phyloP scores from a whole-genome alignment of 176 grass and related monocot genomes.

The Aegilops speltoides region DNA sequence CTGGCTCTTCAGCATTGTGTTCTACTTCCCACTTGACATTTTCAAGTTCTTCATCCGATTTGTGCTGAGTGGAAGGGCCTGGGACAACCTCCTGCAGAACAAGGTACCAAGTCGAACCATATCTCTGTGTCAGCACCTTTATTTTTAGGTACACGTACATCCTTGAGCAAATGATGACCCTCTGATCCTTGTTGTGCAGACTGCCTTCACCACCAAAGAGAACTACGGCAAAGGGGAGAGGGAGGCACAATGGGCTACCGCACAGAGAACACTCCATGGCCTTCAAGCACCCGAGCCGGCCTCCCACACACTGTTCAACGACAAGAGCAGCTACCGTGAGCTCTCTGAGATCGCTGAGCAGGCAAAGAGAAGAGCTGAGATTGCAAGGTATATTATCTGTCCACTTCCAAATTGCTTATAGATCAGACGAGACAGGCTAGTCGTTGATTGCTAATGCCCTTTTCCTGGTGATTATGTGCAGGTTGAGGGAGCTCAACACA shows the following conservation, averaged over 20 bases:
- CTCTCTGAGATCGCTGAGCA: conserved; percentile 96
- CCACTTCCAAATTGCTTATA: not conserved
- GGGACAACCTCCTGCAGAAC: conserved; percentile 90
- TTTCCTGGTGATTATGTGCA: not conserved
- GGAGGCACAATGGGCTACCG: conserved; percentile 90
- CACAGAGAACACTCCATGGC: conserved; percentile 95
- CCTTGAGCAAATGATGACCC: not conserved
- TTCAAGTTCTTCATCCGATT: conserved; percentile 97
- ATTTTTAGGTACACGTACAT: too few relatives aligned
- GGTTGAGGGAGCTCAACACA: conserved; percentile 54
- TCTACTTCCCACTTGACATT: conserved; percentile 78
- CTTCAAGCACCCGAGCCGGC: conserved; percentile 70
- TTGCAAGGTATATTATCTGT: conserved; percentile 54
- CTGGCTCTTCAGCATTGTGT: conserved; percentile 93
- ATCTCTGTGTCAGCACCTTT: not conserved
- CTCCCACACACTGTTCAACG: conserved; percentile 46
- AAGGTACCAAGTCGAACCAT: conserved; percentile 47
- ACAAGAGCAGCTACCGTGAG: conserved; percentile 98
- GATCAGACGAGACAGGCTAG: not conserved
- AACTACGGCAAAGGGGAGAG: conserved; percentile 87
- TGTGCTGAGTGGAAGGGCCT: conserved; percentile 84
- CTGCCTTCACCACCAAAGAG: conserved; percentile 96
- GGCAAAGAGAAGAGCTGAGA: conserved; percentile 92
- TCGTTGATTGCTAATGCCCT: not conserved
- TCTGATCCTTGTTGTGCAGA: conserved; percentile 34